Conservation (phyloP, 768 basidiomycete genomes). For the Porphyrellus cyaneotinctus region DNA sequence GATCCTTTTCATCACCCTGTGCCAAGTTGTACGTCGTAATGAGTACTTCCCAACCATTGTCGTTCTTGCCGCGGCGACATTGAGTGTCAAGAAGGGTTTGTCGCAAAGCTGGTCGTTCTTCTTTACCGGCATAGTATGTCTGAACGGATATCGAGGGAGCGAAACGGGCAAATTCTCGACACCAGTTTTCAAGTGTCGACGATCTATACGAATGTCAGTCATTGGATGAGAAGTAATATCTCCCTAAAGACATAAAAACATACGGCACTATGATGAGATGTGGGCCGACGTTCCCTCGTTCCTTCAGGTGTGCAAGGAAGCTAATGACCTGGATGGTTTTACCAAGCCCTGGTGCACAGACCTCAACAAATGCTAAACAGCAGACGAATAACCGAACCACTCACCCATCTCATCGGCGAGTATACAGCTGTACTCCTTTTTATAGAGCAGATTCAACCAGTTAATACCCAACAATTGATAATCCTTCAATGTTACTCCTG, state of each 20-base stretch:
- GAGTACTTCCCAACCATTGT: conserved; percentile 83
- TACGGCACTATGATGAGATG: conserved; percentile 95
- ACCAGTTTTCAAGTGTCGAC: conserved; percentile 98
- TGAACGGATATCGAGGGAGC: conserved; percentile 81
- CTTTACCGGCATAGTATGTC: conserved; percentile 92
- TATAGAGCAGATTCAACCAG: conserved; percentile 89
- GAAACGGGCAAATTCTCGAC: conserved; percentile 91
- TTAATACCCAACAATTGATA: conserved; percentile 98
- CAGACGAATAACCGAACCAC: conserved; percentile 21
- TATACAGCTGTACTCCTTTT: conserved; percentile 82
- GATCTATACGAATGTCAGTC: conserved; percentile 48
- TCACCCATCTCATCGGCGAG: conserved; percentile 98
- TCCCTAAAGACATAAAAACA: conserved; percentile 41
- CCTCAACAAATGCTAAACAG: background rate
- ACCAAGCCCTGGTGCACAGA: conserved; percentile 66
- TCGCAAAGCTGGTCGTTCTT: conserved; percentile 72
- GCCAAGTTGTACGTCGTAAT: conserved; percentile 96
- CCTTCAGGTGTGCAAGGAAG: conserved; percentile 87
- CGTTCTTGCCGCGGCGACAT: conserved; percentile 41
- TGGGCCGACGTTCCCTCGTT: conserved; percentile 72
- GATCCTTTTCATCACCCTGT: conserved; percentile 79
- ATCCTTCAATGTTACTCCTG: conserved; percentile 81
- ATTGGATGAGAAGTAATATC: background rate
- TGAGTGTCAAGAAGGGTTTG: conserved; percentile 66
- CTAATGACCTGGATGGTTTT: conserved; percentile 99